A percentile compares a stretch with the other conserved stretches of the same genome.
Evolutionary conservation across 805 yeast genomes (phyloP).

Genomic region (Candida takata): DNA sequence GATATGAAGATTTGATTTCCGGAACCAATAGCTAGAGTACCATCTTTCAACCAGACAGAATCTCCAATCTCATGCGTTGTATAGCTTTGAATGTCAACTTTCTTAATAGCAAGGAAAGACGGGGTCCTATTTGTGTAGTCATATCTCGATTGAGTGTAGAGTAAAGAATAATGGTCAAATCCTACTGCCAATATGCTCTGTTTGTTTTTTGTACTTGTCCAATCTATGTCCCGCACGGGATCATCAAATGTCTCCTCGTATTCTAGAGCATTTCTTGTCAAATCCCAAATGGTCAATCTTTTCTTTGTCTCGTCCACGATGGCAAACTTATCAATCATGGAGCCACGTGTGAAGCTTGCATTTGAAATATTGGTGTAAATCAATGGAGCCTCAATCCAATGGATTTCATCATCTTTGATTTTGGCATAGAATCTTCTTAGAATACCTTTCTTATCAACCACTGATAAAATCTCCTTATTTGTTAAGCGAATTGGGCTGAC

Average conservation of each 20-base stretch:
- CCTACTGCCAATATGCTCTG: conserved; percentile 80
- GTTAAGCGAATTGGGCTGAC: conserved; percentile 35
- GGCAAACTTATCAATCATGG: conserved; percentile 71
- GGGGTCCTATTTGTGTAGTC: conserved; percentile 82
- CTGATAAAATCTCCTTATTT: conserved; percentile 42
- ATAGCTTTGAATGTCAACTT: conserved; percentile 59
- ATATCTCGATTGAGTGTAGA: conserved; percentile 78
- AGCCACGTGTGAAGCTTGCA: conserved; percentile 57
- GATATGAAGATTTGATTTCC: conserved; percentile 87
- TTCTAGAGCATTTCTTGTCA: conserved; percentile 58
- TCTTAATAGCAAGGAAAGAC: conserved; percentile 68
- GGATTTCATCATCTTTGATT: conserved; percentile 26
- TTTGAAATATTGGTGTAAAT: conserved; percentile 50
- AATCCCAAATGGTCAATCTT: conserved; percentile 73
- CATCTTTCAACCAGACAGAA: conserved; percentile 77
- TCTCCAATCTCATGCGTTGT: conserved; percentile 85
- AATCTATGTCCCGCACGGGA: conserved; percentile 66
- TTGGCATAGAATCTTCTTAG: conserved; percentile 41
- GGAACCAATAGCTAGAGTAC: conserved; percentile 72
- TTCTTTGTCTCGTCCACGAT: conserved; percentile 50
- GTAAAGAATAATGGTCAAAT: conserved; percentile 50
- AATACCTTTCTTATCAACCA: conserved; percentile 47
- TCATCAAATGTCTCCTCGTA: conserved; percentile 38
- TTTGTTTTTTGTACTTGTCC: conserved; percentile 66
- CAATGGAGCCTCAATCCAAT: conserved; percentile 46